Conservation (phyloP, 1,284 basidiomycete species). For the Heterobasidion annosum region DNA sequence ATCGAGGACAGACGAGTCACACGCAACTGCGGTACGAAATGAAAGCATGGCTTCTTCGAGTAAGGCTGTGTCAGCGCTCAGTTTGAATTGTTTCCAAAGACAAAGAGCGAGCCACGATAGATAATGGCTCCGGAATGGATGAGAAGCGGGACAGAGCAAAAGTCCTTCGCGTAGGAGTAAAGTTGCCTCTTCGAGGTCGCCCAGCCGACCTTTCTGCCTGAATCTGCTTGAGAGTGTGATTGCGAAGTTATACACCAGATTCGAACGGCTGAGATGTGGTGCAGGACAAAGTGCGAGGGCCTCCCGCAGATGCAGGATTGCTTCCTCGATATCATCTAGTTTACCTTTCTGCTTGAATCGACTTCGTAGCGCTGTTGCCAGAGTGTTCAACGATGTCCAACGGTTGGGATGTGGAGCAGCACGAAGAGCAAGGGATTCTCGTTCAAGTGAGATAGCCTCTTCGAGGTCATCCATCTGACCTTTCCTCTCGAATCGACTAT, state of each 20-base stretch:
- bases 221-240: not conserved
- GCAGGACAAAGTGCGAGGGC: not conserved
- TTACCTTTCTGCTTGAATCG: too few relatives aligned
- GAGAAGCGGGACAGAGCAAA: not conserved
- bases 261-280: not conserved
- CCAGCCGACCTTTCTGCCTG: not conserved
- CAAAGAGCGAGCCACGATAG: too few relatives aligned
- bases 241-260: not conserved
- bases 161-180: not conserved
- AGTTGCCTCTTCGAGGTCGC: not conserved
- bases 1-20: not conserved
- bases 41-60: too few relatives aligned
- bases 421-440: too few relatives aligned
- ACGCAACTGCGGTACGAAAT: not conserved
- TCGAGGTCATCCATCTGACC: not conserved
- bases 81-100: too few relatives aligned
- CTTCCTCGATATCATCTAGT: not conserved
- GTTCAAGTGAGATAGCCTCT: too few relatives aligned
- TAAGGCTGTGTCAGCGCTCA: too few relatives aligned
- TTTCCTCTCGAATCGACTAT: not conserved
- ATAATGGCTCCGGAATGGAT: not conserved
- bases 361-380: too few relatives aligned
- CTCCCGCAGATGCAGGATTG: not conserved
- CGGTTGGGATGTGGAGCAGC: too few relatives aligned
- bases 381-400: too few relatives aligned